Evolutionary conservation across 2,329 filamentous ascomycete species (phyloP).

Genomic region (Neopestalotiopsis sp.): DNA sequence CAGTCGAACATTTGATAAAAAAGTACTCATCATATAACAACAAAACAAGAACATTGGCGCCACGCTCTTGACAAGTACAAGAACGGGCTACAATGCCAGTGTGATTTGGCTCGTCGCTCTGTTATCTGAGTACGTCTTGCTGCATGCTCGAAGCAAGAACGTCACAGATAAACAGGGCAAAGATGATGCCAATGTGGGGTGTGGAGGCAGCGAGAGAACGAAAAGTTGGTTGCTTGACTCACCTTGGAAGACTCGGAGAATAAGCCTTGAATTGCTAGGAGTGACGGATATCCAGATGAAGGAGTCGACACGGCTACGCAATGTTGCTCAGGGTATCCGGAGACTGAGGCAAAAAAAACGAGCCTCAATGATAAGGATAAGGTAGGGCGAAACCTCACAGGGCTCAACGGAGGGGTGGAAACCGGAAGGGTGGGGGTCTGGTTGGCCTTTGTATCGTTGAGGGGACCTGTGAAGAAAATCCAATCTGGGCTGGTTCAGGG

Average conservation of each 20-base stretch:
- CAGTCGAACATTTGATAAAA: conserved; percentile 24
- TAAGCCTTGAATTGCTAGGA: neutral
- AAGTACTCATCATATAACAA: conserved; percentile 19
- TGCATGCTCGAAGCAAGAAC: neutral
- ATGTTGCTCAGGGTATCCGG: conserved; percentile 9
- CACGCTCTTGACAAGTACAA: neutral
- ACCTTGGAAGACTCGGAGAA: neutral
- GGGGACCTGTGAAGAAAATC: neutral
- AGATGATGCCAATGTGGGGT: neutral
- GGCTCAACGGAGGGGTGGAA: conserved; percentile 1
- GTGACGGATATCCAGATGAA: neutral
- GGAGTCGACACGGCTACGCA: neutral
- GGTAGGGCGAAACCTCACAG: neutral
- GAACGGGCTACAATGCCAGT: neutral
- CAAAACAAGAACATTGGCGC: neutral
- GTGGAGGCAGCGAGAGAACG: neutral
- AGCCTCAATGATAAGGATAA: conserved; percentile 19
- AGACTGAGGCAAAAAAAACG: conserved; percentile 14
- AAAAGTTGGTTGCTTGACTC: neutral
- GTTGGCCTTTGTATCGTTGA: neutral
- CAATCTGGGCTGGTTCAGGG: conserved; percentile 9
- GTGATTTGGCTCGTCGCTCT: neutral
- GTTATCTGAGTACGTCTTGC: neutral
- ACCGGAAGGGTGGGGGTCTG: neutral
- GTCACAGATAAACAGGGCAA: neutral